Conservation (phyloP, 768 basidiomycete species). For the Boletus eberwhitei region DNA sequence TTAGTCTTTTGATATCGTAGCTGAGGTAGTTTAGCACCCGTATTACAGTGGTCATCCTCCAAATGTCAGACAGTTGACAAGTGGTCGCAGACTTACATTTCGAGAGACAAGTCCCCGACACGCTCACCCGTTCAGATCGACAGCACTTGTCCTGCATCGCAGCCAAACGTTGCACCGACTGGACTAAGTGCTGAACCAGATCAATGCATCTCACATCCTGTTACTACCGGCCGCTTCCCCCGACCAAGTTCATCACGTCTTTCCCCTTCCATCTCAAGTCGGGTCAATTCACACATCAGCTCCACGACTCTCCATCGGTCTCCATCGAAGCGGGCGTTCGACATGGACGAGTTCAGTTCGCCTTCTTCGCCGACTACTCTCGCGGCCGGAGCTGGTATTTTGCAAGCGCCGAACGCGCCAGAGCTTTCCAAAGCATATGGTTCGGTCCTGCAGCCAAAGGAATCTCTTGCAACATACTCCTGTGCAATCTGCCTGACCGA, state of each 20-base stretch:
- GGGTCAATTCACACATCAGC: constrained; percentile 57
- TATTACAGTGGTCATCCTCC: constrained; percentile 55
- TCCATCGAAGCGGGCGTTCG: constrained; percentile 45
- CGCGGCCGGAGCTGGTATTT: constrained; percentile 56
- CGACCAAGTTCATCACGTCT: constrained; percentile 41
- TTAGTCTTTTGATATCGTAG: neutral
- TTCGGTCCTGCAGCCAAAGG: constrained; percentile 76
- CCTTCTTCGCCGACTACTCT: constrained; percentile 39
- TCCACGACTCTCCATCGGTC: constrained; percentile 55
- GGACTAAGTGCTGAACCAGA: constrained; percentile 1
- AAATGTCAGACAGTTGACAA: constrained; percentile 51
- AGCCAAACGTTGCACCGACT: constrained; percentile 10
- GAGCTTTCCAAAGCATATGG: constrained; percentile 81
- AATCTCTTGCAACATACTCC: constrained; percentile 63
- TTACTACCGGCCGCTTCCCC: constrained; percentile 47
- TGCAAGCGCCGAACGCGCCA: constrained; percentile 58
- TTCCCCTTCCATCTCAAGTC: constrained; percentile 37
- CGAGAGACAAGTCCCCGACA: constrained; percentile 48
- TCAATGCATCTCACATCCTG: neutral
- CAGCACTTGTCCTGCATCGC: constrained; percentile 8
- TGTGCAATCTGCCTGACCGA: constrained; percentile 61
- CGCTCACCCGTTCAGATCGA: constrained; percentile 29
- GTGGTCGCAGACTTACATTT: constrained; percentile 80
- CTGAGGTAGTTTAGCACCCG: constrained; percentile 50
- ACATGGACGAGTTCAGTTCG: constrained; percentile 18